phyloP scores from a whole-genome alignment of 2,329 filamentous ascomycete genomes.

The Cordyceps fumosorosea region DNA sequence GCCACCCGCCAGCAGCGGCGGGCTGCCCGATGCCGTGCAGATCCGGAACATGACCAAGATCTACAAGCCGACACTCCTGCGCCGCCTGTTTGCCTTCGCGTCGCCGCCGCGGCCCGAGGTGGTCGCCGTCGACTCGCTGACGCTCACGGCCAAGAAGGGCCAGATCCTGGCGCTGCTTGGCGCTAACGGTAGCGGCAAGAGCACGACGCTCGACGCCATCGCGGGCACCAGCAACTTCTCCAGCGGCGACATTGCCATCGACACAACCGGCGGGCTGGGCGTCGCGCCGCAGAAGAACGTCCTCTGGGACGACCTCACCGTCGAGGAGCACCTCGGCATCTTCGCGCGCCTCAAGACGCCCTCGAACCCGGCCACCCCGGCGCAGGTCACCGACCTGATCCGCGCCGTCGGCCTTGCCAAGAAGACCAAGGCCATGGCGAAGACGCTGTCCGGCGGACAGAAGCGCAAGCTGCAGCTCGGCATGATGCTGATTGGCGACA shows the following conservation, averaged over 20 bases:
- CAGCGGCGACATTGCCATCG: constrained; percentile 53
- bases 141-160: constrained; percentile 60
- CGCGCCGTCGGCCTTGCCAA: constrained; percentile 57
- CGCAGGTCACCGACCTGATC: constrained; percentile 41
- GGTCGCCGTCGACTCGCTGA: constrained; percentile 65
- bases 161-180: constrained; percentile 70
- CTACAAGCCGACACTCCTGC: constrained; percentile 59
- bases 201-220: constrained; percentile 42
- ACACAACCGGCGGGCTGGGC: constrained; percentile 65
- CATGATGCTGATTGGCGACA: constrained; percentile 73
- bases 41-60: constrained; percentile 67
- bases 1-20: constrained; percentile 28
- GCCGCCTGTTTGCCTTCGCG: constrained; percentile 41
- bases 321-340: constrained; percentile 62
- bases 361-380: constrained; percentile 37
- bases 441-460: constrained; percentile 66
- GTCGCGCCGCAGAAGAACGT: constrained; percentile 73
- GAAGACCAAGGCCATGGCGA: constrained; percentile 55
- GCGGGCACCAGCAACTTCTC: constrained; percentile 34
- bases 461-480: constrained; percentile 71
- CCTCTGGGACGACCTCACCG: constrained; percentile 66
- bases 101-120: constrained; percentile 54
- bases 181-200: constrained; percentile 68
- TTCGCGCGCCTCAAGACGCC: constrained; percentile 63
- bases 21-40: constrained; percentile 48